Evolutionary conservation across 1,139 yeast species (phyloP).

Genomic region (Protomyces macrosporus): DNA sequence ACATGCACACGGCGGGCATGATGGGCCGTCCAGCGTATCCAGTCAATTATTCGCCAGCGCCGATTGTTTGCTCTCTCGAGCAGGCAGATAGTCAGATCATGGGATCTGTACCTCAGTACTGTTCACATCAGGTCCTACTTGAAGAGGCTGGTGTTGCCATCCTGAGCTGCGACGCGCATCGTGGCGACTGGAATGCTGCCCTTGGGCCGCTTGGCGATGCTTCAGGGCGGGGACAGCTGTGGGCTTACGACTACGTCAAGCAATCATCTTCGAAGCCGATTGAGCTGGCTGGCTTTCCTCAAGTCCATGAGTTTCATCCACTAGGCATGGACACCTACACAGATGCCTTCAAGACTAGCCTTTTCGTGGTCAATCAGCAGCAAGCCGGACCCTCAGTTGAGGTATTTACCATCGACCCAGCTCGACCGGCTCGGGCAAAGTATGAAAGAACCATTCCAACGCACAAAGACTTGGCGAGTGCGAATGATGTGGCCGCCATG

Average conservation of each 20-base stretch:
- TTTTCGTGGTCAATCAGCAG: constrained; percentile 19
- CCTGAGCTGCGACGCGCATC: constrained; percentile 10
- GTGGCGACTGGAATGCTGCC: constrained; percentile 23
- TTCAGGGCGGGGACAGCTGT: not conserved
- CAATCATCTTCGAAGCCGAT: not conserved
- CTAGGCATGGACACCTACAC: constrained; percentile 8
- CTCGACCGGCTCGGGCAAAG: not conserved
- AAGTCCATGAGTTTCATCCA: constrained; percentile 10
- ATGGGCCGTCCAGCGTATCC: constrained; percentile 11
- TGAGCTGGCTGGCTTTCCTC: constrained; percentile 1
- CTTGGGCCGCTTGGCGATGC: constrained; percentile 18
- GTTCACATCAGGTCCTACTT: constrained; percentile 16
- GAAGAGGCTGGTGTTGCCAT: constrained; percentile 4
- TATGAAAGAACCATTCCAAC: constrained; percentile 5
- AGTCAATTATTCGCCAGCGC: constrained; percentile 1
- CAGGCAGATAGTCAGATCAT: not conserved
- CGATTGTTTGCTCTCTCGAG: constrained; percentile 16
- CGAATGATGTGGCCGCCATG: constrained; percentile 10
- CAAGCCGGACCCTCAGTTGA: constrained; percentile 22
- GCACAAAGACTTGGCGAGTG: constrained; percentile 5
- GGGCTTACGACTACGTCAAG: constrained; percentile 9
- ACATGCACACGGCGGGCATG: not conserved
- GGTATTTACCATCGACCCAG: constrained; percentile 1
- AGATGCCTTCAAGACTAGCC: constrained; percentile 6
- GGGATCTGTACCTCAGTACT: constrained; percentile 11